Conservation (phyloP, 2,329 filamentous ascomycete genomes). For the Cordyceps militaris region DNA sequence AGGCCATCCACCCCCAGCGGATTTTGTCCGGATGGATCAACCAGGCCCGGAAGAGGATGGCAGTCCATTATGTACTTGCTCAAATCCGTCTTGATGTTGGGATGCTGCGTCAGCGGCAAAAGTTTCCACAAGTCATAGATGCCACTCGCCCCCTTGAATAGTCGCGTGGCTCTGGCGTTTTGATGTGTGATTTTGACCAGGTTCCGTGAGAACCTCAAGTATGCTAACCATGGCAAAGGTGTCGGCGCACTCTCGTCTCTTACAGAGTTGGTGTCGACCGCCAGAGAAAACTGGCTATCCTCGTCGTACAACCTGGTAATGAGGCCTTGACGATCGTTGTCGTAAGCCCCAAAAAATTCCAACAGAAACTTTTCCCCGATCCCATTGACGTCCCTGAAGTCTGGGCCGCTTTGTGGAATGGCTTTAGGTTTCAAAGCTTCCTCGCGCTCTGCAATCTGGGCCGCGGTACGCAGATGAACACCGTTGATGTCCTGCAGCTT, state of each 20-base stretch:
- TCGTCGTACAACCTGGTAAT: slow-evolving; percentile 66
- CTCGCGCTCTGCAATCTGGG: slow-evolving; percentile 55
- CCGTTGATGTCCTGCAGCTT: slow-evolving; percentile 72
- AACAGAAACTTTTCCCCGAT: slow-evolving; percentile 71
- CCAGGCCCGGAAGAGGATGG: slow-evolving; percentile 62
- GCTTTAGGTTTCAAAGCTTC: slow-evolving; percentile 45
- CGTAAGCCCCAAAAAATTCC: slow-evolving; percentile 67
- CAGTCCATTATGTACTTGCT: slow-evolving; percentile 80
- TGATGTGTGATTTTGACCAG: slow-evolving; percentile 59
- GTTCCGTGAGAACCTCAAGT: slow-evolving; percentile 74
- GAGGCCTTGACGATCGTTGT: slow-evolving; percentile 60
- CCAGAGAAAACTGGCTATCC: slow-evolving; percentile 66
- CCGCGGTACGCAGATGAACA: slow-evolving; percentile 62
- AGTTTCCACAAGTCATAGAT: slow-evolving; percentile 63
- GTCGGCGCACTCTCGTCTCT: slow-evolving; percentile 37
- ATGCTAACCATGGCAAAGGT: slow-evolving; percentile 60
- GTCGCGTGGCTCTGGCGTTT: slow-evolving; percentile 55
- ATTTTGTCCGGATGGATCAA: slow-evolving; percentile 60
- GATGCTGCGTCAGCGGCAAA: slow-evolving; percentile 68
- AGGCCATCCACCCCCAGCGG: slow-evolving; percentile 66
- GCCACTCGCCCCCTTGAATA: slow-evolving; percentile 55
- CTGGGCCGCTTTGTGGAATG: slow-evolving; percentile 55
- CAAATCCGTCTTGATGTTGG: slow-evolving; percentile 57
- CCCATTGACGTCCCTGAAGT: slow-evolving; percentile 66
- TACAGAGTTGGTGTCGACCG: slow-evolving; percentile 56